These are phyloP conservation scores for Blastobotrys illinoisensis DNA, from an alignment of 1,139 yeast species.

Conservation along the genomic window DNA sequence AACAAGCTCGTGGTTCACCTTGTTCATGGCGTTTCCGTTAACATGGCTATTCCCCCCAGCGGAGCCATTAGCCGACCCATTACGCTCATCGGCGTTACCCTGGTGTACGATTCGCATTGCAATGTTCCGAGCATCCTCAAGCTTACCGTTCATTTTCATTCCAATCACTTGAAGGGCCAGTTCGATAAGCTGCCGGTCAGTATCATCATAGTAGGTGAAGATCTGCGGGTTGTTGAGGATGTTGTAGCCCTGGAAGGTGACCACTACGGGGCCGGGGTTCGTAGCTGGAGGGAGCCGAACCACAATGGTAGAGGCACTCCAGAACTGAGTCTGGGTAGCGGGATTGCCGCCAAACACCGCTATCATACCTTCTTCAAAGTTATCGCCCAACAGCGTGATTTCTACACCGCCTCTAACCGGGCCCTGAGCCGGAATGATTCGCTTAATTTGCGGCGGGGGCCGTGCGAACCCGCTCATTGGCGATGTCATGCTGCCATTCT, in stretches of 20 bases:
- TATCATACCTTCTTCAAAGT: conserved; percentile 73
- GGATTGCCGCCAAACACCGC: conserved; percentile 83
- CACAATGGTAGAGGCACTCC: conserved; percentile 92
- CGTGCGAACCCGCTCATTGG: conserved; percentile 3
- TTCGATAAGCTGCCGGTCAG: conserved; percentile 87
- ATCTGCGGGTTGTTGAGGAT: conserved; percentile 43
- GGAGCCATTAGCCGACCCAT: conserved; percentile 9
- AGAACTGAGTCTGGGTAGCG: conserved; percentile 87
- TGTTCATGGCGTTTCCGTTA: neutral
- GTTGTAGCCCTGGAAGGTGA: conserved; percentile 51
- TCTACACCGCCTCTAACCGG: conserved; percentile 95
- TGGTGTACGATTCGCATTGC: conserved; percentile 69
- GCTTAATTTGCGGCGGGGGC: conserved; percentile 42
- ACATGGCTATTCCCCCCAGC: conserved; percentile 1
- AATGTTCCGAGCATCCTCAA: conserved; percentile 87
- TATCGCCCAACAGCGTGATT: conserved; percentile 80
- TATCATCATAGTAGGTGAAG: conserved; percentile 87
- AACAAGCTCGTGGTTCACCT: conserved; percentile 22
- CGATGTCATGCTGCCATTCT: neutral
- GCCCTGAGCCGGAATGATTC: conserved; percentile 92
- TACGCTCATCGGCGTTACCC: conserved; percentile 1
- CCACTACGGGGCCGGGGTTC: conserved; percentile 86
- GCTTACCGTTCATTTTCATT: conserved; percentile 85
- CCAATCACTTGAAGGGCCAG: conserved; percentile 92
- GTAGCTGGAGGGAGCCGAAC: conserved; percentile 90